Conservation (phyloP, 2,329 filamentous ascomycete genomes). For the Diaporthe helianthi region DNA sequence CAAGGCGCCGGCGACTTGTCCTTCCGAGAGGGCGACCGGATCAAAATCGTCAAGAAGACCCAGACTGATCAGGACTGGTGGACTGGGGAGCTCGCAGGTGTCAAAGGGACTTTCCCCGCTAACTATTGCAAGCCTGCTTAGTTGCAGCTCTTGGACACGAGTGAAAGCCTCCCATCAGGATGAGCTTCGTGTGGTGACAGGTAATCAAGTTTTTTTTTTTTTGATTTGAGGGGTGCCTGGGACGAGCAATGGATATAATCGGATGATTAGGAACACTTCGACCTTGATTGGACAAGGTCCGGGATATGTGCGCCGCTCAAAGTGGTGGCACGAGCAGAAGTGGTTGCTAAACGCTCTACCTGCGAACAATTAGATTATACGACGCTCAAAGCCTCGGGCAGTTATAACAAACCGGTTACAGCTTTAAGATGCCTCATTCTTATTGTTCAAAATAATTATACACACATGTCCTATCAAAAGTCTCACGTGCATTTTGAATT, state of each 20-base stretch:
- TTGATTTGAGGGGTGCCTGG: no score
- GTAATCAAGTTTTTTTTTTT: neutral
- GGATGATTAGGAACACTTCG: conserved; percentile 2
- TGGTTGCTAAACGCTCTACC: neutral
- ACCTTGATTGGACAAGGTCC: neutral
- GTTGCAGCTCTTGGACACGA: conserved; percentile 9
- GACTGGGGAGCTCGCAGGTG: conserved; percentile 77
- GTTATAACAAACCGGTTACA: neutral
- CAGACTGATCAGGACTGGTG: conserved; percentile 86
- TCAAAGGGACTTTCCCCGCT: conserved; percentile 77
- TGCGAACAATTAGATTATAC: conserved; percentile 6
- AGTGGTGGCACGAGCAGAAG: neutral
- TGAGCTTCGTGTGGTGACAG: neutral
- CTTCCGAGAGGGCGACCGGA: conserved; percentile 80
- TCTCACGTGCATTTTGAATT: neutral
- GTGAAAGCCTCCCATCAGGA: neutral
- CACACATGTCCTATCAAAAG: neutral
- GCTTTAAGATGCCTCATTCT: conserved; percentile 1
- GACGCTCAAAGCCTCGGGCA: neutral
- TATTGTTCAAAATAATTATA: conserved; percentile 12
- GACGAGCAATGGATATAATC: conserved; percentile 7
- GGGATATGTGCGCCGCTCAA: neutral
- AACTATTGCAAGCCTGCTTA: conserved; percentile 72
- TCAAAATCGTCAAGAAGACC: conserved; percentile 80
- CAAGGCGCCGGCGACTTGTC: conserved; percentile 73